Percentiles rank a stretch among this genome's conserved stretches.
phyloP scores from a whole-genome alignment of 148 eudicot species.

The Camellia sinensis region DNA sequence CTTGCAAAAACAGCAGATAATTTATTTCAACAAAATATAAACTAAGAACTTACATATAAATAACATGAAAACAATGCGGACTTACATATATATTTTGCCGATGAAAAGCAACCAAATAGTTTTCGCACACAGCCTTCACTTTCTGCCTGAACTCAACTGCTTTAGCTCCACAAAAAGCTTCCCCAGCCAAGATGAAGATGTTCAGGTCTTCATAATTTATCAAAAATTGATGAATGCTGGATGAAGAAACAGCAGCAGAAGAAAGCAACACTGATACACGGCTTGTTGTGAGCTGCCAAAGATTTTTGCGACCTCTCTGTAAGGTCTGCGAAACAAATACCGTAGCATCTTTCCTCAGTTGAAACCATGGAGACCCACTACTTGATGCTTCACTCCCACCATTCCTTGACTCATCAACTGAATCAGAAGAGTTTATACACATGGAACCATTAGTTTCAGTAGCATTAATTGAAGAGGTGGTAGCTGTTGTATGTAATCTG shows the following conservation, averaged over 20 bases:
- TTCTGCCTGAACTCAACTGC: slow-evolving; percentile 82
- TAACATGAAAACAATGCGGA: slow-evolving; percentile 9
- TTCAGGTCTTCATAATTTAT: slow-evolving; percentile 84
- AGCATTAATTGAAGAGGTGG: slow-evolving; percentile 31
- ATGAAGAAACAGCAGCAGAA: slow-evolving; percentile 77
- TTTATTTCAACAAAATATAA: background rate
- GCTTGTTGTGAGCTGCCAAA: slow-evolving; percentile 90
- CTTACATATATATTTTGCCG: slow-evolving; percentile 89
- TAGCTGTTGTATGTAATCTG: slow-evolving; percentile 27
- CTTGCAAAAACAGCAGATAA: background rate
- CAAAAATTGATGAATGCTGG: slow-evolving; percentile 92
- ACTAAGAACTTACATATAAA: background rate
- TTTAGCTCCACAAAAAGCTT: slow-evolving; percentile 83
- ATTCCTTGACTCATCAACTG: slow-evolving; percentile 42
- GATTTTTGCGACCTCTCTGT: slow-evolving; percentile 77
- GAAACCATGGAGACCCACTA: slow-evolving; percentile 89
- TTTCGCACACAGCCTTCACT: slow-evolving; percentile 74
- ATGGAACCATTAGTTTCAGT: slow-evolving; percentile 36
- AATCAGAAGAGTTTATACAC: slow-evolving; percentile 22
- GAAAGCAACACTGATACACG: slow-evolving; percentile 85
- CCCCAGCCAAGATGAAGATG: slow-evolving; percentile 79
- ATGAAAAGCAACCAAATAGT: slow-evolving; percentile 74
- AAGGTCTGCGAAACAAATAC: slow-evolving; percentile 73
- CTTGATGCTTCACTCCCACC: slow-evolving; percentile 54
- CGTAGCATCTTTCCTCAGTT: slow-evolving; percentile 84